Evolutionary conservation across 768 basidiomycete species (phyloP).

Genomic region (Clavulina sp.): DNA sequence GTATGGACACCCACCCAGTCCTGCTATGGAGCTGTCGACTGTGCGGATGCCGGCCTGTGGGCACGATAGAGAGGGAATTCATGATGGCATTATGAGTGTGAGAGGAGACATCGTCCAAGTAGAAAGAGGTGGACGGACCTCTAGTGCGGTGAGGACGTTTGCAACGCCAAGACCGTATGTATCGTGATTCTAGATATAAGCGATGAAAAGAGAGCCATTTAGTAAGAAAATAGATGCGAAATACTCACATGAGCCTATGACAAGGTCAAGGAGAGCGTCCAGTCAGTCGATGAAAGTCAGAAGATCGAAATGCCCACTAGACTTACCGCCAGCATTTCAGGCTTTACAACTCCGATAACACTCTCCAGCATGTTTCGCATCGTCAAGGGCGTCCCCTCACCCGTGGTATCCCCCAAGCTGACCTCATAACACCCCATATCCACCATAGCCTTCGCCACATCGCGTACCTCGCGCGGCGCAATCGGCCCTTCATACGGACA

Average conservation of each 20-base stretch:
- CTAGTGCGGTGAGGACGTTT: conserved; percentile 53
- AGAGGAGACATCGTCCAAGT: conserved; percentile 13
- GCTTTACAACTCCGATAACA: conserved; percentile 41
- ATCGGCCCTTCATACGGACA: conserved; percentile 80
- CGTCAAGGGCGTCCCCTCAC: conserved; percentile 57
- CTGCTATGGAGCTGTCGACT: conserved; percentile 53
- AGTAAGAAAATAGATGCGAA: not conserved
- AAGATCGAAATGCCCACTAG: not conserved
- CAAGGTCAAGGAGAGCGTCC: not conserved
- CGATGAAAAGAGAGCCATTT: not conserved
- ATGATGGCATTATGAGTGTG: conserved; percentile 6
- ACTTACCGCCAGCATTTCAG: conserved; percentile 53
- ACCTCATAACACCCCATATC: conserved; percentile 94
- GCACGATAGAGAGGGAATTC: no score
- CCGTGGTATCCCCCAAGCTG: conserved; percentile 83
- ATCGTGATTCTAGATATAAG: conserved; percentile 54
- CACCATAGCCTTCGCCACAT: conserved; percentile 49
- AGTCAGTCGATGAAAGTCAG: not conserved
- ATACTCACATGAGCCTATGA: conserved; percentile 37
- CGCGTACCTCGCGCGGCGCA: conserved; percentile 42
- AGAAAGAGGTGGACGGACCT: conserved; percentile 5
- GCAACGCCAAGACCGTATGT: conserved; percentile 72
- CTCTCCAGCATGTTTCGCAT: conserved; percentile 53
- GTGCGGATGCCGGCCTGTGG: conserved; percentile 52
- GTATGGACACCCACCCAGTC: conserved; percentile 90